These are phyloP conservation scores for Coriaria nepalensis DNA, from an alignment of 306 rosid species.

Conservation along the genomic window DNA sequence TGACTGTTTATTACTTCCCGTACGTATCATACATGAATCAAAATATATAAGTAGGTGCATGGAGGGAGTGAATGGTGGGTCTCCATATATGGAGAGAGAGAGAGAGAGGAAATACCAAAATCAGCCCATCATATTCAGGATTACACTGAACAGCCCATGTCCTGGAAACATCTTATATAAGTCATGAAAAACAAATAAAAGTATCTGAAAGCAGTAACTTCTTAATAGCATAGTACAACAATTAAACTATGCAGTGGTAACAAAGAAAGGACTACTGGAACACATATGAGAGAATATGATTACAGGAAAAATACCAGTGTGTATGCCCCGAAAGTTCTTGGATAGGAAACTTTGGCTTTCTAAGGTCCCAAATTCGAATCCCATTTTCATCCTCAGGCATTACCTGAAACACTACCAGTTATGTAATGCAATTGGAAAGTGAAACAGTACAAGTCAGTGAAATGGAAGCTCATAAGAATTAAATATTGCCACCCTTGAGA, in stretches of 20 bases:
- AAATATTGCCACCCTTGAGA: not conserved
- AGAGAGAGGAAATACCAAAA: constrained; percentile 51
- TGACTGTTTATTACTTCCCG: too few relatives aligned
- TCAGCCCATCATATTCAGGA: constrained; percentile 73
- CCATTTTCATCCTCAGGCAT: constrained; percentile 89
- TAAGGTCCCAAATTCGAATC: constrained; percentile 81
- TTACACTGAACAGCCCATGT: constrained; percentile 82
- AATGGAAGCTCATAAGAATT: not conserved
- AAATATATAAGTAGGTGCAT: too few relatives aligned
- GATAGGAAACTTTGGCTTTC: constrained; percentile 61
- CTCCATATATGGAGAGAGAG: constrained; percentile 2
- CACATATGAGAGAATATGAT: constrained; percentile 12
- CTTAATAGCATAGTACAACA: too few relatives aligned
- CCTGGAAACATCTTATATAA: constrained; percentile 39
- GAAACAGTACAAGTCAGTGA: too few relatives aligned
- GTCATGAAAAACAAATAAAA: not conserved
- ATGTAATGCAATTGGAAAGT: not conserved
- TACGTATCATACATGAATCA: too few relatives aligned
- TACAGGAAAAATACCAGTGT: constrained; percentile 54
- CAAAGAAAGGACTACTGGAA: too few relatives aligned
- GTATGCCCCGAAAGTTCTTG: constrained; percentile 91
- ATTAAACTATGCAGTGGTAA: too few relatives aligned
- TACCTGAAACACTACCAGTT: constrained; percentile 30
- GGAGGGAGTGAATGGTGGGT: too few relatives aligned
- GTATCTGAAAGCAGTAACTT: not conserved